Evolutionary conservation across 805 yeast species (phyloP).

Genomic region (Ogataea ramenticola): DNA sequence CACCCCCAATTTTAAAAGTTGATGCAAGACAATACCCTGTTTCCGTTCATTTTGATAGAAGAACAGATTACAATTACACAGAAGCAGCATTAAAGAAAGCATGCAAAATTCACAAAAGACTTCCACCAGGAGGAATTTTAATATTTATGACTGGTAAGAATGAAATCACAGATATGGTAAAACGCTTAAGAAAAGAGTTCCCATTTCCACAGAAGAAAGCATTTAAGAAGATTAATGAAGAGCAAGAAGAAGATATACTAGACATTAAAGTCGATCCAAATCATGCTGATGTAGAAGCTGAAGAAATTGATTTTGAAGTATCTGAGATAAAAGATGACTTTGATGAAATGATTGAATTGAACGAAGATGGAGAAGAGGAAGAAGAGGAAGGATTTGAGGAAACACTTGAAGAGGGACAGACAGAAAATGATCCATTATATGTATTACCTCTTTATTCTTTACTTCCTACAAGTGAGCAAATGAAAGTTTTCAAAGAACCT

Average conservation of each 20-base stretch:
- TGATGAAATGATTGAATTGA: conserved; percentile 35
- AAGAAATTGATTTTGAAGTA: conserved; percentile 67
- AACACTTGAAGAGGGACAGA: conserved; percentile 59
- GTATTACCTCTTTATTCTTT: conserved; percentile 90
- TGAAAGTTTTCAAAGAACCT: conserved; percentile 82
- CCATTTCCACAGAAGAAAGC: conserved; percentile 37
- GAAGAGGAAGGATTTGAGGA: conserved; percentile 71
- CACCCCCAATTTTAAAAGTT: conserved; percentile 86
- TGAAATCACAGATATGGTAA: conserved; percentile 76
- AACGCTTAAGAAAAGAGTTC: conserved; percentile 58
- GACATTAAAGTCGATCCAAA: conserved; percentile 47
- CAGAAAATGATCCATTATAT: conserved; percentile 70
- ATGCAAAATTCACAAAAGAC: conserved; percentile 72
- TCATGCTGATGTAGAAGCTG: conserved; percentile 72
- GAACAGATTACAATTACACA: conserved; percentile 69
- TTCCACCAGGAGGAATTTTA: conserved; percentile 93
- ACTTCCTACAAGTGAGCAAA: conserved; percentile 89
- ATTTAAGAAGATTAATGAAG: conserved; percentile 4
- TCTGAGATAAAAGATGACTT: conserved; percentile 32
- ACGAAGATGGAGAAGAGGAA: conserved; percentile 45
- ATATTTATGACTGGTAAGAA: conserved; percentile 92
- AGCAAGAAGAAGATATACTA: conserved; percentile 26
- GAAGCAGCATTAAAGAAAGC: conserved; percentile 84
- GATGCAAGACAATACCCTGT: conserved; percentile 95
- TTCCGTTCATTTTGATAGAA: conserved; percentile 78